Percentiles rank a stretch among this genome's conserved stretches.
Evolutionary conservation across 805 yeast species (phyloP).

Genomic region (Ogataea zsoltii): DNA sequence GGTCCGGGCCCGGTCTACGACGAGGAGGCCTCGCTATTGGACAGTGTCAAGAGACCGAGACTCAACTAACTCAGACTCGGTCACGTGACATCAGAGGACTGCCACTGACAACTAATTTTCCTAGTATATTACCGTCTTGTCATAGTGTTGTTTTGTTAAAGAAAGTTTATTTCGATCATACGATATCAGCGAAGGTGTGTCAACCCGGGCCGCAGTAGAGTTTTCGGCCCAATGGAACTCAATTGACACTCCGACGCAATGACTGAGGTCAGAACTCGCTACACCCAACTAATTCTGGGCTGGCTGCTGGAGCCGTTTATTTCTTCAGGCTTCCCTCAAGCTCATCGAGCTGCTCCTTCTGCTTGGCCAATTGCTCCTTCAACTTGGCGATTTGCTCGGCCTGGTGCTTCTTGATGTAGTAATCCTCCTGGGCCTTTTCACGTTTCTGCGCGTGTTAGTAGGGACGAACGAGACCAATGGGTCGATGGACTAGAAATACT

Average conservation of each 20-base stretch:
- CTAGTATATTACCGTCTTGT: no score
- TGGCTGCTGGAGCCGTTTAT: constrained; percentile 3
- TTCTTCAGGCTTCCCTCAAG: constrained; percentile 50
- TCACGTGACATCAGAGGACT: no score
- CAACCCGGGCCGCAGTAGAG: no score
- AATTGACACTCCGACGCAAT: no score
- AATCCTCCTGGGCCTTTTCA: constrained; percentile 90
- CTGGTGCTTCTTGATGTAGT: constrained; percentile 84
- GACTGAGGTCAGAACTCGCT: no score
- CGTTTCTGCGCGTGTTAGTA: constrained; percentile 52
- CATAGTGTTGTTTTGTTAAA: no score
- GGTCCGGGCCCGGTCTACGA: constrained; percentile 32
- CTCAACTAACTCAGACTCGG: constrained; percentile 22
- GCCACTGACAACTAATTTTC: no score
- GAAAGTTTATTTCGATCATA: no score
- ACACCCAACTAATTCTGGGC: no score
- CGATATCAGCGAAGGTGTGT: no score
- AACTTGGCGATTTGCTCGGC: constrained; percentile 79
- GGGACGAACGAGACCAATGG: no score
- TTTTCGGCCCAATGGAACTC: no score
- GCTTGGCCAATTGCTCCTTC: constrained; percentile 75
- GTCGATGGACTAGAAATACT: constrained; percentile 29
- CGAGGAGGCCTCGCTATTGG: constrained; percentile 29
- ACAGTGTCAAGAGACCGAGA: constrained; percentile 36
- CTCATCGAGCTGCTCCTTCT: constrained; percentile 56